Conservation (phyloP, 768 basidiomycete genomes). For the Russula virescens region DNA sequence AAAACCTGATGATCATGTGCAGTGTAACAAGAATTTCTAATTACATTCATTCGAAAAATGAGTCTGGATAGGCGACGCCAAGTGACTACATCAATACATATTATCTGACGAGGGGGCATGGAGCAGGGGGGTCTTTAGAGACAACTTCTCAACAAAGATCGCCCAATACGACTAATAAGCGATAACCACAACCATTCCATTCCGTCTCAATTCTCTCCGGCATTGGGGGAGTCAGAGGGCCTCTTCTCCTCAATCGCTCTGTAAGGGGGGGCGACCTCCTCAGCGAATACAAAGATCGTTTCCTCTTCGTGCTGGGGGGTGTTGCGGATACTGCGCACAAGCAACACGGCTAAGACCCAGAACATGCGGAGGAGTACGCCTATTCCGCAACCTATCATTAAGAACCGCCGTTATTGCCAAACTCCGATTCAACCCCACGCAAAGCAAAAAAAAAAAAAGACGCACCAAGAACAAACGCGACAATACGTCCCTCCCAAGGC, state of each 20-base stretch:
- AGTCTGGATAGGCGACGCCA: too few relatives aligned
- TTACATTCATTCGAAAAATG: background rate
- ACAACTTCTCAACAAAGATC: background rate
- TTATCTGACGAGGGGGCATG: background rate
- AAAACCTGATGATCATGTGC: background rate
- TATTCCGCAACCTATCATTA: conserved; percentile 63
- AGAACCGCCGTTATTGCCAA: background rate
- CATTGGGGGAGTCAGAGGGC: too few relatives aligned
- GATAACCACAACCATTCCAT: background rate
- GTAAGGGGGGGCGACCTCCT: conserved; percentile 16
- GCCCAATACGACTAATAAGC: too few relatives aligned
- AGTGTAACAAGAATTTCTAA: background rate
- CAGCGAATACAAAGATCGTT: conserved; percentile 9
- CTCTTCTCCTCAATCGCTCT: conserved; percentile 10
- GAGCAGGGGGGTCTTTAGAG: background rate
- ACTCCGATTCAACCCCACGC: background rate
- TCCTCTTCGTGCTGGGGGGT: conserved; percentile 33
- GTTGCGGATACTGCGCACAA: conserved; percentile 48
- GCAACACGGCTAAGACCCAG: conserved; percentile 62
- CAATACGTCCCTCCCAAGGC: conserved; percentile 76
- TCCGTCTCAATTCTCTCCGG: conserved; percentile 1
- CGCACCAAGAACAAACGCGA: conserved; percentile 78
- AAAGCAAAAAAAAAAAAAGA: conserved; percentile 23
- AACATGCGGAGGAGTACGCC: conserved; percentile 79
- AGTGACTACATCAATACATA: background rate